Conservation (phyloP, 2,329 filamentous ascomycete species). For the Penicillium sp. region DNA sequence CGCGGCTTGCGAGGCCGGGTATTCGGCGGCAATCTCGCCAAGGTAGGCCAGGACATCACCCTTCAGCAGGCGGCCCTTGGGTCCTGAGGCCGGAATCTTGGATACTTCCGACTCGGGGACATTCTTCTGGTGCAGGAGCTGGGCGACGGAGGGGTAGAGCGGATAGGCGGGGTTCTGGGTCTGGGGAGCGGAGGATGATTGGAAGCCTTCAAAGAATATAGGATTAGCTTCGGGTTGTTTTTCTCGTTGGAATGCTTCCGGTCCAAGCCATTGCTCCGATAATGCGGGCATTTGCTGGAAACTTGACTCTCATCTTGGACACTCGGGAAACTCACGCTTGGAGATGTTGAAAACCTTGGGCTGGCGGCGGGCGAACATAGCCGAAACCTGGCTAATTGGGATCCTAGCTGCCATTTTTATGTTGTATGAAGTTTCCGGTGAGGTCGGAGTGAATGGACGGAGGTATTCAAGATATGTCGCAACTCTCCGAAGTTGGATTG, state of each 20-base stretch:
- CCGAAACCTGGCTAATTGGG: conserved; percentile 32
- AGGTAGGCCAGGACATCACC: conserved; percentile 91
- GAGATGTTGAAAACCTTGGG: conserved; percentile 28
- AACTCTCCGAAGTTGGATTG: conserved; percentile 19
- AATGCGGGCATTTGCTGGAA: background rate
- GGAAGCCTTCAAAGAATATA: conserved; percentile 27
- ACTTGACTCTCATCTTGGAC: background rate
- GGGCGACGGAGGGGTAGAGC: conserved; percentile 72
- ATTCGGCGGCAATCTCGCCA: conserved; percentile 69
- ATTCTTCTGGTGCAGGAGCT: conserved; percentile 75
- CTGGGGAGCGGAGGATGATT: conserved; percentile 34
- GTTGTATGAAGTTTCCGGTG: conserved; percentile 5
- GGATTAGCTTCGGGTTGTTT: conserved; percentile 8
- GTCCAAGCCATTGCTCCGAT: background rate
- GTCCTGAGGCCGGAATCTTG: conserved; percentile 84
- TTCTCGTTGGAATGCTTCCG: background rate
- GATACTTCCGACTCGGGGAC: conserved; percentile 71
- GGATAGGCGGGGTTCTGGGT: conserved; percentile 48
- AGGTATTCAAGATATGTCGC: conserved; percentile 18
- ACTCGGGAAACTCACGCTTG: conserved; percentile 34
- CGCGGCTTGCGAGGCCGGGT: conserved; percentile 67
- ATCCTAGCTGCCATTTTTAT: conserved; percentile 36
- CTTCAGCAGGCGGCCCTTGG: conserved; percentile 84
- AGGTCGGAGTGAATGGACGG: conserved; percentile 11
- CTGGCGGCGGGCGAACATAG: conserved; percentile 36